Conservation (phyloP, 495 filamentous ascomycete genomes). For the Hyaloscypha bicolor region DNA sequence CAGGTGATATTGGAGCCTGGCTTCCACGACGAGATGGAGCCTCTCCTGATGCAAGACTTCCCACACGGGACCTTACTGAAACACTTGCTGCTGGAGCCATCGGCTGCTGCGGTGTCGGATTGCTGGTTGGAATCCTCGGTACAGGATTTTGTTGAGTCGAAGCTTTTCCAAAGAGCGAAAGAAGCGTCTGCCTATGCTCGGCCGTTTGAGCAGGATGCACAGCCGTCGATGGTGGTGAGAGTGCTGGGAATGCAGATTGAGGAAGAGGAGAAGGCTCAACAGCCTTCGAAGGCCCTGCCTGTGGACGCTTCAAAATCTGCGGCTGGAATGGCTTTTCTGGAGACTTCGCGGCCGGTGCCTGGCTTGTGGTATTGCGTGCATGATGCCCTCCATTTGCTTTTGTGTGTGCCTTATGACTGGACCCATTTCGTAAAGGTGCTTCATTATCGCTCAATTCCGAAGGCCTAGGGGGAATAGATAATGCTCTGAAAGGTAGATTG, state of each 20-base stretch:
- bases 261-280: constrained; percentile 29
- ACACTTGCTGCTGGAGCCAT: constrained; percentile 34
- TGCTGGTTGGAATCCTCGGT: constrained; percentile 36
- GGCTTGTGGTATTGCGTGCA: not conserved
- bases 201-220: constrained; percentile 24
- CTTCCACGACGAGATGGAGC: constrained; percentile 47
- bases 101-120: constrained; percentile 38
- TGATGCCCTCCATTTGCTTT: constrained; percentile 28
- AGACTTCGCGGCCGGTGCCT: not conserved
- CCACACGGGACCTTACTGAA: constrained; percentile 35
- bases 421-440: constrained; percentile 19
- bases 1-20: constrained; percentile 61
- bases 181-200: constrained; percentile 67
- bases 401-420: not conserved
- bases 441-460: constrained; percentile 24
- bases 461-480: constrained; percentile 25
- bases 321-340: constrained; percentile 55
- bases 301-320: constrained; percentile 59
- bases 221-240: constrained; percentile 25
- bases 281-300: constrained; percentile 27
- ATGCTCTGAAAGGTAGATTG: constrained; percentile 27
- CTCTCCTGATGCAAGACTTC: constrained; percentile 32
- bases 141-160: constrained; percentile 46
- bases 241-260: constrained; percentile 10
- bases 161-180: constrained; percentile 71